Evolutionary conservation across 2,329 filamentous ascomycete species (phyloP), one percentile per base, ranked within the genome.

Genomic region (Didymella lethalis): DNA sequence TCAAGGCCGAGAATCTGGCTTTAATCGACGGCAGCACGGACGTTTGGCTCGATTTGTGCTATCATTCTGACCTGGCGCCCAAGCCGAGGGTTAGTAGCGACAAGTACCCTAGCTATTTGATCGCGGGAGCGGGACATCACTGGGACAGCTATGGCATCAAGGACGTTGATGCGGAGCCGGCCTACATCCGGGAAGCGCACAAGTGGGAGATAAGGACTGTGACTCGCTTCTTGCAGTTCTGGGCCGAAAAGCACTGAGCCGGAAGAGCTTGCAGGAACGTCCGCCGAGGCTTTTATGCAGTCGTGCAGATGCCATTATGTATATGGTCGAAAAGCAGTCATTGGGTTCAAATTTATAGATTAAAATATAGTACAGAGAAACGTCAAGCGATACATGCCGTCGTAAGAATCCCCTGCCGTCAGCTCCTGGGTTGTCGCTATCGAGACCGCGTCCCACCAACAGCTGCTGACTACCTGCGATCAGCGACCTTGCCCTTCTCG

Each of bases 11-110:
- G 36, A 75, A 83, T 3, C 73, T 85, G 1, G 82, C 82, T 4
- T 78, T 84, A 34, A 83, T 85, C 52, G 83, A 85, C 60, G 83
- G 83, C 10, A 76, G 79, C 62, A 77, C 78, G 49, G 83, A 86
- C 63, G 81, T 83, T 10, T 85, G 83, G 83, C 75, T 82, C 4
- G 82, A 82, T 48, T 62, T 84, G 3, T 83, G 81, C 66, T 85
- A 83, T 61, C 83, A 85, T 58, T 82, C 81, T 0, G 73, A 77
- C 43, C 64, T 78, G 14, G 80, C 79, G 3, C 73, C 78, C 5
- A 70, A 71, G 43, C 58, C 64, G 5, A 69, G 77, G 7, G 68
- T 74, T 4, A 75, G 74, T 8, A 76, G 77, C 0, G 78, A 83
- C 54, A 73, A 81, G n/a, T 77, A 81, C 57, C 81, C 83, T 0